Conservation (phyloP, 2,329 filamentous ascomycete species). For the Fusarium liriodendri region DNA sequence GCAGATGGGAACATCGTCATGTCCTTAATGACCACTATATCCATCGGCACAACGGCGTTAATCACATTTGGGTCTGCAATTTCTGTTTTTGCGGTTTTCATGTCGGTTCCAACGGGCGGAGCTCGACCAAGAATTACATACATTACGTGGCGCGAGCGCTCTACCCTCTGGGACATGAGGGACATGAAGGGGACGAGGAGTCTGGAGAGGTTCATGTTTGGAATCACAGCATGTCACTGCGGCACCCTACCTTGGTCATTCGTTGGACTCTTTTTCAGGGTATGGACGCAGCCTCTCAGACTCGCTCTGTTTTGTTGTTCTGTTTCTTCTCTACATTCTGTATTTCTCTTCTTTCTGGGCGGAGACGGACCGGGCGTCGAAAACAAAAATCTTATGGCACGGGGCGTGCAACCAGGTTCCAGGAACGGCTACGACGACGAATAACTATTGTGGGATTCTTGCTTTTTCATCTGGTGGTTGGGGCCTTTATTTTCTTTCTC, state of each 20-base stretch:
- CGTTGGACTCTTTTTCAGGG: constrained; percentile 26
- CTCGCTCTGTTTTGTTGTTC: constrained; percentile 6
- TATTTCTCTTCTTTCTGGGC: constrained; percentile 7
- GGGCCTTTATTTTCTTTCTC: not conserved
- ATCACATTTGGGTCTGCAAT: constrained; percentile 39
- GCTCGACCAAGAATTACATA: constrained; percentile 17
- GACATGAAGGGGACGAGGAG: constrained; percentile 4
- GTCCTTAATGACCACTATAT: constrained; percentile 46
- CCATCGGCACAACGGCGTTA: constrained; percentile 46
- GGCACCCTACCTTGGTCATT: not conserved
- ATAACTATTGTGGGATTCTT: constrained; percentile 6
- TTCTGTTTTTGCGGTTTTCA: constrained; percentile 39
- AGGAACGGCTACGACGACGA: constrained; percentile 27
- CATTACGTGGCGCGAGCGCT: constrained; percentile 25
- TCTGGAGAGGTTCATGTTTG: constrained; percentile 12
- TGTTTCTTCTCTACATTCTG: constrained; percentile 9
- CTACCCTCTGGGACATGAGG: constrained; percentile 10
- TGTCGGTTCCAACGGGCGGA: constrained; percentile 20
- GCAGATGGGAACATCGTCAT: constrained; percentile 43
- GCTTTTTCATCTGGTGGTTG: not conserved
- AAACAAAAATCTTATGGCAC: constrained; percentile 26
- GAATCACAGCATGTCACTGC: constrained; percentile 14
- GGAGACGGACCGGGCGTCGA: constrained; percentile 18
- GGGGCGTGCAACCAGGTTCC: constrained; percentile 14
- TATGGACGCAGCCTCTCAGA: constrained; percentile 16